phyloP scores from a whole-genome alignment of 2,329 filamentous ascomycete genomes.

The Pseudogymnoascus sp. region DNA sequence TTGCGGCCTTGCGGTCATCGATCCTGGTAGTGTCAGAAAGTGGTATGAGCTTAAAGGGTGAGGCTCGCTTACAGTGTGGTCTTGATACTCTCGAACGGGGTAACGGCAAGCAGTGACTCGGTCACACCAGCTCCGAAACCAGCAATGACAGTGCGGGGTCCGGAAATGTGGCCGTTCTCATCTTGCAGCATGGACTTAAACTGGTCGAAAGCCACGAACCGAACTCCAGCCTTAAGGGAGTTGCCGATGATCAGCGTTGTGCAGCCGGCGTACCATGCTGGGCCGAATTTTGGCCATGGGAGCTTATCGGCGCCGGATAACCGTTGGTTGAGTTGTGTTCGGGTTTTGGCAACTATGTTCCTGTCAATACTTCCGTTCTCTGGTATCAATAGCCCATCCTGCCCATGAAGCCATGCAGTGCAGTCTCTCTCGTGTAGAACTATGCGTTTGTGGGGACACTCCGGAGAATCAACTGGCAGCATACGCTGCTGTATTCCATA shows the following conservation, averaged over 20 bases:
- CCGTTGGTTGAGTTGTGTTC: slow-evolving; percentile 83
- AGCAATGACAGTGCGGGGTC: slow-evolving; percentile 82
- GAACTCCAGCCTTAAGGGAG: slow-evolving; percentile 89
- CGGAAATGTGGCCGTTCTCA: slow-evolving; percentile 78
- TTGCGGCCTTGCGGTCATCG: slow-evolving; percentile 81
- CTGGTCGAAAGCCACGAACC: slow-evolving; percentile 93
- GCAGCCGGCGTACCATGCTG: slow-evolving; percentile 95
- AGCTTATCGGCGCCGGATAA: slow-evolving; percentile 78
- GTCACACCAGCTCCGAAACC: slow-evolving; percentile 94
- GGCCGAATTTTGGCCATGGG: slow-evolving; percentile 88
- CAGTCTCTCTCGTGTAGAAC: neutral
- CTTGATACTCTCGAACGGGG: slow-evolving; percentile 96
- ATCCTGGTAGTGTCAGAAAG: slow-evolving; percentile 48
- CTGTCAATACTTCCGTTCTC: neutral
- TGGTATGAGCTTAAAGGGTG: neutral
- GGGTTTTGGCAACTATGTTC: slow-evolving; percentile 69
- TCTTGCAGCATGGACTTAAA: slow-evolving; percentile 82
- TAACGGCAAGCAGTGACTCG: slow-evolving; percentile 87
- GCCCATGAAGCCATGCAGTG: neutral
- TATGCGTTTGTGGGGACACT: neutral
- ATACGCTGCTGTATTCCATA: neutral
- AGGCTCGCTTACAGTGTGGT: slow-evolving; percentile 62
- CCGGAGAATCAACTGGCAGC: neutral
- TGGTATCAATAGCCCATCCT: neutral
- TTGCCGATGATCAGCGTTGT: slow-evolving; percentile 96